Evolutionary conservation across 306 rosid species (phyloP), one percentile per base, ranked within the genome.

Genomic region (Crotalaria pallida): DNA sequence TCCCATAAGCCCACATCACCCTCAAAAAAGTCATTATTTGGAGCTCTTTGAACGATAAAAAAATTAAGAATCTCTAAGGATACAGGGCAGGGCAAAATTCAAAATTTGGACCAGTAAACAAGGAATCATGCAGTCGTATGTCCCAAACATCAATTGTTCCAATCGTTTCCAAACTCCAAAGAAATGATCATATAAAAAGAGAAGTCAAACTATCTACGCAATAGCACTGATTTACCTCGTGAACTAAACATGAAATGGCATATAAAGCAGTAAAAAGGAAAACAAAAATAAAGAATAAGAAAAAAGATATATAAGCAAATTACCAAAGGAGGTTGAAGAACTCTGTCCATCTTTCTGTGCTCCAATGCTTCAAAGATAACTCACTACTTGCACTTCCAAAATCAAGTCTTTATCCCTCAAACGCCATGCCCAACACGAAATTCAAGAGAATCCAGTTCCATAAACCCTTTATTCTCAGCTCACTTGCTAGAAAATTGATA

Each of bases 291-390:
- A 0, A 6, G 29, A 49, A 17, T 64, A 61, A 44, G 36, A 47
- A 63, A 63, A 63, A n/a, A n/a, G n/a, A 10, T 0, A 3, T 36
- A 47, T 38, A 48, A 77, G 49, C 13, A 75, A 78, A 77, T 81
- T 88, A 90, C 96, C 92, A 90, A 52, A 75, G 96, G 96, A 56
- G 96, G 95, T 63, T 90, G 96, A 71, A 90, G 77, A 82, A 86
- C 73, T 79, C 92, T 88, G 77, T 90, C 95, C 96, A 90, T 90
- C 68, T 70, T 64, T 43, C 78, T 34, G 11, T 23, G 34, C 71
- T 55, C n/a, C 73, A 44, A 78, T 74, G 77, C 43, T 80, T 74
- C 74, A 63, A 59, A 47, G 60, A 56, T 31, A 49, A 67, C 50
- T 52, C 70, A 36, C 23, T 34, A 68, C 22, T 43, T 61, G 55